Evolutionary conservation across 345 rosid genomes (phyloP), one percentile per base, ranked within the genome.

Genomic region (Gossypium australe): DNA sequence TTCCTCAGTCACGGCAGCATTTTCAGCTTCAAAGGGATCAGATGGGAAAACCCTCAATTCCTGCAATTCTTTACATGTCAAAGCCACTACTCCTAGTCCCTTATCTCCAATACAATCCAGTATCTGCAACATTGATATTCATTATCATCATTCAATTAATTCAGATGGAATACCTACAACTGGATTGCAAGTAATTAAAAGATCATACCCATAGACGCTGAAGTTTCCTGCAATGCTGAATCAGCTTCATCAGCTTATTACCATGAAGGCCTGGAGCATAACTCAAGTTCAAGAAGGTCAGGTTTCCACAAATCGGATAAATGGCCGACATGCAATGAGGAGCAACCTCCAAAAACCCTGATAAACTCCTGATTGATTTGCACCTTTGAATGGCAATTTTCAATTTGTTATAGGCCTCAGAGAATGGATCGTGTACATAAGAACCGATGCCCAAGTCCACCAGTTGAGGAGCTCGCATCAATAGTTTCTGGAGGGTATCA

Each of bases 31-130:
- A 12, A 41, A 82, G n/a, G 86, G 81, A 79, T 91, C 93, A 6
- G 94, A 93, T 6, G 98, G 99, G 56, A 95, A 95, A 75, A 95
- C 97, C 81, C 99, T 81, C 71, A 93, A 74, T 77, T 95, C 98
- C 85, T 88, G 89, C 73, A 93, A 80, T 62, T 95, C 94, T 80
- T 87, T 93, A 75, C 98, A 93, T 74, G 89, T 74, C 2, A 85
- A 83, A 75, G 97, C 99, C 3, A 93, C 97, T 1, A 90, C 85
- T 71, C 63, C 89, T 11, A 93, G 88, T 44, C 98, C 98, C 81
- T 86, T 85, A 75, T 95, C 99, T 8, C 97, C 98, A 78, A 93
- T 93, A 71, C 86, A 87, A 83, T 93, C 98, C 72, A 95, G 82
- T 77, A 95, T 89, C 99, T 95, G 92, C 79, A 87, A 25, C 47